A percentile compares a stretch with the other conserved stretches of the same genome.
Evolutionary conservation across 148 eudicot species (phyloP).

Genomic region (Drosera capensis): DNA sequence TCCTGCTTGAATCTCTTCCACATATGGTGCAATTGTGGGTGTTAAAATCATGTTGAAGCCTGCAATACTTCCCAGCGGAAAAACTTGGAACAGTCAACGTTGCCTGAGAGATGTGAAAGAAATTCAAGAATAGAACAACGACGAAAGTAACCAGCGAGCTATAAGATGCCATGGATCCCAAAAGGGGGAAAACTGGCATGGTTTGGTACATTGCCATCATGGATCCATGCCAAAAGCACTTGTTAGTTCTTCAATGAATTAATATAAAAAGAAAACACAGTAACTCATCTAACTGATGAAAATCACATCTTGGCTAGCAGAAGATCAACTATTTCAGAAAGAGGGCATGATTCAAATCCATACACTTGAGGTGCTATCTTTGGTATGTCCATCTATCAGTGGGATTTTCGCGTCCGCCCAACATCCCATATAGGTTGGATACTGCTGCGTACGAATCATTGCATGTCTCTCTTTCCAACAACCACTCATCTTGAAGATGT

Average conservation of each 20-base stretch:
- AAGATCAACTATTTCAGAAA: too few relatives aligned
- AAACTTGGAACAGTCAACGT: conserved; percentile 77
- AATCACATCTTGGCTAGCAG: too few relatives aligned
- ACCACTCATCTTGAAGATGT: conserved; percentile 66
- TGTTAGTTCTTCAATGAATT: too few relatives aligned
- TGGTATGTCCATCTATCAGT: conserved; percentile 5
- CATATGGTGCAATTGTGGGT: conserved; percentile 88
- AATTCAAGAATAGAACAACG: too few relatives aligned
- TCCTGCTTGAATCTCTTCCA: conserved; percentile 92
- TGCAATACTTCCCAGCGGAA: conserved; percentile 81
- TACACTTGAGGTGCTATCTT: background rate
- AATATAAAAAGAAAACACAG: too few relatives aligned
- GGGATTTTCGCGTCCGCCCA: conserved; percentile 16
- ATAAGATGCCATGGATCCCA: too few relatives aligned
- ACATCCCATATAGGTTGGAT: conserved; percentile 17
- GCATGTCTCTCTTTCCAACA: conserved; percentile 39
- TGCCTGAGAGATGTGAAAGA: conserved; percentile 78
- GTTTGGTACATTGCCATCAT: too few relatives aligned
- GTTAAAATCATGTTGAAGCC: conserved; percentile 89
- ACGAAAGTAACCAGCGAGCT: too few relatives aligned
- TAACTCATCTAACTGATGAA: too few relatives aligned
- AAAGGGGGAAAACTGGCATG: too few relatives aligned
- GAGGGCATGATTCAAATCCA: too few relatives aligned
- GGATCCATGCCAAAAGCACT: too few relatives aligned
- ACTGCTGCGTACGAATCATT: conserved; percentile 41